These are phyloP conservation scores for Cyphellophora europaea DNA, from an alignment of 2,329 filamentous ascomycete genomes.

Conservation along the genomic window DNA sequence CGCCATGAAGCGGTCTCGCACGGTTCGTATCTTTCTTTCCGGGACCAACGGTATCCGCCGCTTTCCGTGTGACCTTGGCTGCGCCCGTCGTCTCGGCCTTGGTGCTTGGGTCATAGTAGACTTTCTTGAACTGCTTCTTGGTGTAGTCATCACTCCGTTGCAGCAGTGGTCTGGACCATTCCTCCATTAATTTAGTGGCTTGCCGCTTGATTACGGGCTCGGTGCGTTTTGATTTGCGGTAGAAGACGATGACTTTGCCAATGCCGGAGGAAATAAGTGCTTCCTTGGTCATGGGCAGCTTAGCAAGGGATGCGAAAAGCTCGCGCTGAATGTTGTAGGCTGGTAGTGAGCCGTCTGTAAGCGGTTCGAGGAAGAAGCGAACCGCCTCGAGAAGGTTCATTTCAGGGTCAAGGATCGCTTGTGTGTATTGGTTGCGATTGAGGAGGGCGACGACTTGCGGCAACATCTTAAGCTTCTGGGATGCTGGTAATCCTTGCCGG, in stretches of 20 bases:
- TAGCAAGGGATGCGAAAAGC: constrained; percentile 70
- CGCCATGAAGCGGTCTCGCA: constrained; percentile 49
- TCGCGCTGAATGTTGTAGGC: constrained; percentile 97
- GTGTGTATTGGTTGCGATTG: constrained; percentile 74
- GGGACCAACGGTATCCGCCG: constrained; percentile 12
- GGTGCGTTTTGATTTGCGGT: constrained; percentile 87
- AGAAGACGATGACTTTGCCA: constrained; percentile 93
- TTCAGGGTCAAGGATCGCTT: constrained; percentile 83
- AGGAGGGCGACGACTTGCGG: constrained; percentile 81
- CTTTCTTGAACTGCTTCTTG: constrained; percentile 58
- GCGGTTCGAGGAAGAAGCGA: constrained; percentile 92
- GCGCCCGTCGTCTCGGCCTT: constrained; percentile 14
- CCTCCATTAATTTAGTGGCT: constrained; percentile 82
- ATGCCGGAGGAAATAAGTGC: constrained; percentile 82
- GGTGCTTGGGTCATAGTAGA: constrained; percentile 47
- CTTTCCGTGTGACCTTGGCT: constrained; percentile 33
- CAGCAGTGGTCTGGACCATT: constrained; percentile 92
- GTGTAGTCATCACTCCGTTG: constrained; percentile 92
- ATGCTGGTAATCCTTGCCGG: constrained; percentile 66
- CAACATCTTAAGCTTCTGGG: constrained; percentile 88
- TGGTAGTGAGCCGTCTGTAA: constrained; percentile 86
- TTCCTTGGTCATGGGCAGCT: constrained; percentile 84
- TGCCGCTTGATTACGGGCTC: constrained; percentile 85
- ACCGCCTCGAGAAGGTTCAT: constrained; percentile 91
- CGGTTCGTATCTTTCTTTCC: constrained; percentile 34